Base-by-base conservation (phyloP, 768 basidiomycete species). In the Exsudoporus frostii region DNA sequence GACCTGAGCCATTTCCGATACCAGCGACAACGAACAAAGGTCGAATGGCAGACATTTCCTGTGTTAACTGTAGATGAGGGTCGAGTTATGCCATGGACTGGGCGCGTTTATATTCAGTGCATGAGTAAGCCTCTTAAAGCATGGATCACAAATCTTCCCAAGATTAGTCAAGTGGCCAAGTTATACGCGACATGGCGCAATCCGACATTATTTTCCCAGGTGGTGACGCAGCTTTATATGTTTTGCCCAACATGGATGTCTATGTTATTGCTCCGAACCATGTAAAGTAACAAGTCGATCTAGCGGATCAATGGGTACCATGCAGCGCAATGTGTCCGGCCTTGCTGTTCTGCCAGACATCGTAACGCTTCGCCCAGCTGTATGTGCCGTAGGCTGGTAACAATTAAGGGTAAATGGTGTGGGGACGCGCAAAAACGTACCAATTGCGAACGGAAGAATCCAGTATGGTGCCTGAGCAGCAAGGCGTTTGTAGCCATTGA, bases 401-500 rank as follows among this genome's bases (percentile, higher is more conserved):
- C 34, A 24, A 19, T 48, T 36, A 52, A 48, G 34, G 37, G n/a
- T 45, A 41, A n/a, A 43, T 5, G 32, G 22, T 13, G 19, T 37
- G 25, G 33, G 46, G 19, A 40, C 27, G 11, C 29, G 11, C 15
- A 20, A 42, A 34, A 32, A 80, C 90, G 65, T 47, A 95, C 93
- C 92, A 48, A 83, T 60, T 39, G 77, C 84, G 60, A 94, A 79
- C 17, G 94, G 93, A 55, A 92, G 68, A 48, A 82, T 75, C 73
- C 88, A 90, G 75, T 93, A 94, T 38, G 90, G 74, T 30, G 83
- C 75, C 66, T 94, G 88, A 51, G 77, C 76, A 37, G 84, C 82
- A 47, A 92, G 69, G 57, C 94, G 84, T 49, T 79, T 79, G 78
- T 85, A 89, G 34, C 92, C 93, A 72, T 92, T 92, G 80, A 93